Percentiles rank a stretch among this genome's conserved stretches.
Conservation (phyloP, 1,139 yeast species). For the Komagataea norvegica region DNA sequence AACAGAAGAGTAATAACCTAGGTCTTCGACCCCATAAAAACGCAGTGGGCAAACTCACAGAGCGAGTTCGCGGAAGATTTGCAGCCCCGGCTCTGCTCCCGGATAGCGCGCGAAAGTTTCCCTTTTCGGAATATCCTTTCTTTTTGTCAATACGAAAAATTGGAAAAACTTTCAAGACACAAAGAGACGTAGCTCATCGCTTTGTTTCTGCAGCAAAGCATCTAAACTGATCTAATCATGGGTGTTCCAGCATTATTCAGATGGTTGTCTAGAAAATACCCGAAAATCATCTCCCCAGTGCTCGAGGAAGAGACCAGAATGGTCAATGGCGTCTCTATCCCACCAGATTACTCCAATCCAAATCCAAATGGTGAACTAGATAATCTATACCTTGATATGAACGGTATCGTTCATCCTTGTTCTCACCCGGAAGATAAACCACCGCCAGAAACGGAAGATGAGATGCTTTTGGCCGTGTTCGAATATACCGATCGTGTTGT, state of each 20-base stretch:
- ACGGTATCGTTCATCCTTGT: constrained; percentile 97
- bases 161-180: not conserved
- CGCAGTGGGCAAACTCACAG: too few relatives aligned
- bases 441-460: constrained; percentile 91
- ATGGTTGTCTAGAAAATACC: constrained; percentile 92
- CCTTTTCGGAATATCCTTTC: not conserved
- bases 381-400: constrained; percentile 89
- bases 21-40: too few relatives aligned
- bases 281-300: constrained; percentile 89
- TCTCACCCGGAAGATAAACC: constrained; percentile 95
- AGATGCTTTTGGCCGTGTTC: constrained; percentile 88
- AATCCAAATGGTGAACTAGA: constrained; percentile 96
- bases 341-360: constrained; percentile 64
- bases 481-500: constrained; percentile 85
- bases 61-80: too few relatives aligned
- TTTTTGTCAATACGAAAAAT: not conserved
- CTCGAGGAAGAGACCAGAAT: constrained; percentile 62
- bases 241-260: constrained; percentile 97
- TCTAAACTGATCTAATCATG: constrained; percentile 28
- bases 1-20: too few relatives aligned
- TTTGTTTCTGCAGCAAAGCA: too few relatives aligned
- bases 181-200: too few relatives aligned
- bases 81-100: not conserved
- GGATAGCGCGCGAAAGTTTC: constrained; percentile 1
- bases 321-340: constrained; percentile 56